These are phyloP conservation scores for Talaromyces sp. DNA, from an alignment of 2,329 filamentous ascomycete genomes.

Conservation along the genomic window DNA sequence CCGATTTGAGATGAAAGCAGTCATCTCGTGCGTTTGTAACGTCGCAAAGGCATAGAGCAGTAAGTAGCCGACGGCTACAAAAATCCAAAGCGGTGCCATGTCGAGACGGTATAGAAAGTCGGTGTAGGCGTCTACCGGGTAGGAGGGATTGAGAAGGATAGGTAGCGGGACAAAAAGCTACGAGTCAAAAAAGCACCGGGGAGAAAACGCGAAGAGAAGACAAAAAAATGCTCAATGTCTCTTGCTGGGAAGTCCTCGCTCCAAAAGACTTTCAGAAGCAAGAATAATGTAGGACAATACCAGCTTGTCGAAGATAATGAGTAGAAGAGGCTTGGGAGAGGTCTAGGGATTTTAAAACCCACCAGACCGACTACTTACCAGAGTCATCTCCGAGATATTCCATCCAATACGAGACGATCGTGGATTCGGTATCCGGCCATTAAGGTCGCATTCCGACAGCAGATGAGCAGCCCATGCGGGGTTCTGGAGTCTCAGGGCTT, in stretches of 20 bases:
- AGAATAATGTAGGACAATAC: slow-evolving; percentile 7
- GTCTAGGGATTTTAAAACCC: slow-evolving; percentile 18
- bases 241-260: neutral
- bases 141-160: neutral
- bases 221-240: neutral
- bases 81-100: slow-evolving; percentile 37
- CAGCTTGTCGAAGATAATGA: slow-evolving; percentile 4
- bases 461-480: slow-evolving; percentile 17
- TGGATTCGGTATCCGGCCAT: slow-evolving; percentile 11
- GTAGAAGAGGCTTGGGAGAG: neutral
- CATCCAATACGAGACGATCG: slow-evolving; percentile 23
- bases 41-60: slow-evolving; percentile 39
- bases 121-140: slow-evolving; percentile 4
- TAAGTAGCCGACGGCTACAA: slow-evolving; percentile 39
- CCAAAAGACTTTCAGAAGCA: neutral
- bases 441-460: slow-evolving; percentile 11
- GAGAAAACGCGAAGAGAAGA: neutral
- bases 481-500: slow-evolving; percentile 5
- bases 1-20: slow-evolving; percentile 12
- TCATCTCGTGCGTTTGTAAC: slow-evolving; percentile 21
- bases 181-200: neutral
- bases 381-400: slow-evolving; percentile 18
- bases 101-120: neutral
- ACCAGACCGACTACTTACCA: slow-evolving; percentile 15
- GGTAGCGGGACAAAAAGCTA: neutral